A percentile compares a stretch with the other conserved stretches of the same genome.
These are phyloP conservation scores for Plasmodium fragile DNA, from an alignment of 169 alveolate species.

Conservation along the genomic window DNA sequence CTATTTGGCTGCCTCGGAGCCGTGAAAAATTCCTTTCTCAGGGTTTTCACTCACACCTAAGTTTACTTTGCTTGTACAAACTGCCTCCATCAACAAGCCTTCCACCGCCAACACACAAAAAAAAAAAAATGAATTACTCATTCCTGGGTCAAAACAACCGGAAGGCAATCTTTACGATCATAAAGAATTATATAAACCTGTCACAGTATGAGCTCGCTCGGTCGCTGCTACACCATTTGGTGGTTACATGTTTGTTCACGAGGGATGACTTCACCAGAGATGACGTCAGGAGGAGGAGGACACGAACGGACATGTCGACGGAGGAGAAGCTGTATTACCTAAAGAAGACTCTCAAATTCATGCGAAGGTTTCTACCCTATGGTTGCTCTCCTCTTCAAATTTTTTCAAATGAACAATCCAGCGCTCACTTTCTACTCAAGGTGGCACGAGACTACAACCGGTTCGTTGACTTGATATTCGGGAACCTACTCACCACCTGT, in stretches of 20 bases:
- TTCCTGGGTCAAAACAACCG: slow-evolving; percentile 11
- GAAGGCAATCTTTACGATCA: neutral
- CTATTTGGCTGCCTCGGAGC: neutral
- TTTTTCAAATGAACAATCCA: slow-evolving; percentile 34
- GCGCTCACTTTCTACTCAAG: slow-evolving; percentile 36
- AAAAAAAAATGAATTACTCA: neutral
- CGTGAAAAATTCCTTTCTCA: neutral
- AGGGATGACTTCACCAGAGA: neutral
- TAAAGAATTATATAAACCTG: slow-evolving; percentile 23
- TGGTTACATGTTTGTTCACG: neutral
- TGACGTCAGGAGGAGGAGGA: neutral
- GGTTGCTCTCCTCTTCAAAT: slow-evolving; percentile 43
- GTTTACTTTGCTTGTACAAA: neutral
- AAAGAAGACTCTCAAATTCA: slow-evolving; percentile 31
- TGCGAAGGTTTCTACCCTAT: slow-evolving; percentile 37
- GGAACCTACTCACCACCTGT: neutral
- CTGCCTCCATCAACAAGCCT: neutral
- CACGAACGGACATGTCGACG: neutral
- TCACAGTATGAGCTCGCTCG: slow-evolving; percentile 58
- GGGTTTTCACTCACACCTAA: neutral
- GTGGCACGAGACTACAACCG: slow-evolving; percentile 26
- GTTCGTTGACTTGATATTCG: slow-evolving; percentile 17
- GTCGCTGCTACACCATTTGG: slow-evolving; percentile 9
- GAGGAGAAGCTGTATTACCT: slow-evolving; percentile 13
- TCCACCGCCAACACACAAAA: neutral